Base-by-base conservation (phyloP, 2,329 filamentous ascomycete species). In the Neofusicoccum kwambonambiense region DNA sequence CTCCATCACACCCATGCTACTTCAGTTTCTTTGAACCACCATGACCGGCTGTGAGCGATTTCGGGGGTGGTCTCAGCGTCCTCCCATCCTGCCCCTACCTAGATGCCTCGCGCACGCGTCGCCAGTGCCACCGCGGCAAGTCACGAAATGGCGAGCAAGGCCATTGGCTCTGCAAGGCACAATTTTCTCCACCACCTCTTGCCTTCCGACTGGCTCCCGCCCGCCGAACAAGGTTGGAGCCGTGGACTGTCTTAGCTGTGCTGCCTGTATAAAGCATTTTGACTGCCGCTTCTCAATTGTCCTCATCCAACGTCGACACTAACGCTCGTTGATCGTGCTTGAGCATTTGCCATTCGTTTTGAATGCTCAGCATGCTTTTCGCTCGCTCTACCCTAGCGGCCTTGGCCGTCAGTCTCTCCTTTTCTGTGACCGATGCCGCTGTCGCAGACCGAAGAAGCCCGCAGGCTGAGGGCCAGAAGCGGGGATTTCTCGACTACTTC, bases 341-440 rank as follows among this genome's bases (percentile, higher is more conserved):
- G 63, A 65, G 63, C 69, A 62, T 47, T 62, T 50, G 65, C 51
- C 67, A 64, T 64, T 71, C 68, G 60, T 68, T 69, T 74, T 66
- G 72, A 70, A 70, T 73, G 70, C 72, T 75, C 72, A 68, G 71
- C 70, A 76, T 76, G 74, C 70, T 69, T 66, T 67, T 75, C 69
- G 67, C 66, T 72, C 72, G 62, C 70, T 74, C 71, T n/a, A 66
- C 72, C 7, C 49, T 62, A 27, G 64, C 70, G 72, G 73, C 74
- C 67, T 71, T 70, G 68, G 71, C 71, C 70, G 57, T 70, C 34
- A 19, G 75, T 42, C 70, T 76, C 66, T 75, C 71, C 2, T 71
- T 75, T 68, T 72, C 69, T 27, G 47, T 61, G 47, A 45, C 56
- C n/a, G 63, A 65, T 22, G 63, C 63, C 41, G 45, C 45, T 34